Percentiles rank a stretch among this genome's conserved stretches.
phyloP scores from a whole-genome alignment of 305 asterid species.

The Solanum hybrid region DNA sequence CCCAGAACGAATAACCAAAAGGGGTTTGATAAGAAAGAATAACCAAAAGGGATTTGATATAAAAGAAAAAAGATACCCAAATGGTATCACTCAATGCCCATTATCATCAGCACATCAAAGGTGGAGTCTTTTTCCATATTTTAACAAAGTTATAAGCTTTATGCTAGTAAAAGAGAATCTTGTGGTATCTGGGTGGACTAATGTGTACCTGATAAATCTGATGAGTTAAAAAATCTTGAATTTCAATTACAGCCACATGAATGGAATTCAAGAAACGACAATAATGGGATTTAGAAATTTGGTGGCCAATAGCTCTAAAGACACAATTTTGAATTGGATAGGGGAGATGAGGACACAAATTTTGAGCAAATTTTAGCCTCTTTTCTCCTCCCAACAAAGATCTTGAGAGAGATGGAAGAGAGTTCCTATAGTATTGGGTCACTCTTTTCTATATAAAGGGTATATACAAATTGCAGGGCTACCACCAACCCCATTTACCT shows the following conservation, averaged over 20 bases:
- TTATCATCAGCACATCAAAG: slow-evolving; percentile 7
- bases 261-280: slow-evolving; percentile 28
- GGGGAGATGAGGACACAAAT: slow-evolving; percentile 33
- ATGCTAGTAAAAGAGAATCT: slow-evolving; percentile 2
- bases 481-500: background rate
- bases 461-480: background rate
- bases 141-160: background rate
- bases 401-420: background rate
- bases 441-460: background rate
- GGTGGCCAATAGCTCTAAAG: slow-evolving; percentile 6
- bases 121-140: background rate
- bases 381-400: slow-evolving; percentile 1
- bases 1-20: background rate
- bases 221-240: slow-evolving; percentile 7
- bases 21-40: background rate
- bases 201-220: background rate
- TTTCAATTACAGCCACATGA: slow-evolving; percentile 28
- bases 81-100: slow-evolving; percentile 17
- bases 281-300: slow-evolving; percentile 9
- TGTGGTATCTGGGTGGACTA: background rate
- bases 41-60: background rate
- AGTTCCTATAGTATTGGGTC: slow-evolving; percentile 2
- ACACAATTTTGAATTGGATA: background rate
- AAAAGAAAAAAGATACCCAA: slow-evolving; percentile 3
- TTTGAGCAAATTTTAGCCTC: slow-evolving; percentile 33